These are phyloP conservation scores for Favolaschia claudopus DNA, from an alignment of 768 basidiomycete genomes.

Conservation along the genomic window DNA sequence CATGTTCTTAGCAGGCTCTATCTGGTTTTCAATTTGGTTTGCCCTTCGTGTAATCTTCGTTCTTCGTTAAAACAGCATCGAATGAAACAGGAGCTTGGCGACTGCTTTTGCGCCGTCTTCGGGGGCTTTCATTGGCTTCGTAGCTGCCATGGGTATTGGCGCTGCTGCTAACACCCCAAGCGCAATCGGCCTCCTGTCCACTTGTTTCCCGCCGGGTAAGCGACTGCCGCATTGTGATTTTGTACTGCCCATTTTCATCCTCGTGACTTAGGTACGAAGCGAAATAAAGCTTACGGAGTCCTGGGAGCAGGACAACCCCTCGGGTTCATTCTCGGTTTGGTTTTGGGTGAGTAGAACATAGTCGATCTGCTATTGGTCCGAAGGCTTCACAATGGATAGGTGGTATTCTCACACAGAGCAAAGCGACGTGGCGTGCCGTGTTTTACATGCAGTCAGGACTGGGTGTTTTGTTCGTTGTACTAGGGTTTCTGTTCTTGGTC, in stretches of 20 bases:
- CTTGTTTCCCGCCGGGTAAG: constrained; percentile 35
- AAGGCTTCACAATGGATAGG: no score
- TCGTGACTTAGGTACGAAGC: constrained; percentile 27
- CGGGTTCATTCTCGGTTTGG: constrained; percentile 41
- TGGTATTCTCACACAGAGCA: constrained; percentile 39
- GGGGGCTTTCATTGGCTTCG: constrained; percentile 37
- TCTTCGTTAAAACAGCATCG: background rate
- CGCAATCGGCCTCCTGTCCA: constrained; percentile 33
- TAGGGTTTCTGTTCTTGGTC: constrained; percentile 32
- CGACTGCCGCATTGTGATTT: background rate
- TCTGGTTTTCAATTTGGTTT: constrained; percentile 41
- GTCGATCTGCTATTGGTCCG: no score
- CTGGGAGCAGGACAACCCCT: constrained; percentile 43
- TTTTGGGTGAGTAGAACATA: constrained; percentile 35
- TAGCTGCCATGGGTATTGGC: constrained; percentile 41
- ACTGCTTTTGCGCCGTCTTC: constrained; percentile 38
- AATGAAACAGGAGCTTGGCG: constrained; percentile 35
- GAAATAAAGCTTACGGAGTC: constrained; percentile 42
- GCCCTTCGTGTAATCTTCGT: background rate
- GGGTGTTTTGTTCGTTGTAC: constrained; percentile 32
- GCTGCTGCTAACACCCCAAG: constrained; percentile 45
- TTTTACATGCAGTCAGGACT: constrained; percentile 44
- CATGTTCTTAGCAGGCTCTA: constrained; percentile 40
- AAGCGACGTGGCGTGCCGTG: constrained; percentile 40
- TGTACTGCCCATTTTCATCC: background rate